A percentile compares a stretch with the other conserved stretches of the same genome.
Evolutionary conservation across 495 filamentous ascomycete genomes (phyloP).

Genomic region (Tuber aestivum): DNA sequence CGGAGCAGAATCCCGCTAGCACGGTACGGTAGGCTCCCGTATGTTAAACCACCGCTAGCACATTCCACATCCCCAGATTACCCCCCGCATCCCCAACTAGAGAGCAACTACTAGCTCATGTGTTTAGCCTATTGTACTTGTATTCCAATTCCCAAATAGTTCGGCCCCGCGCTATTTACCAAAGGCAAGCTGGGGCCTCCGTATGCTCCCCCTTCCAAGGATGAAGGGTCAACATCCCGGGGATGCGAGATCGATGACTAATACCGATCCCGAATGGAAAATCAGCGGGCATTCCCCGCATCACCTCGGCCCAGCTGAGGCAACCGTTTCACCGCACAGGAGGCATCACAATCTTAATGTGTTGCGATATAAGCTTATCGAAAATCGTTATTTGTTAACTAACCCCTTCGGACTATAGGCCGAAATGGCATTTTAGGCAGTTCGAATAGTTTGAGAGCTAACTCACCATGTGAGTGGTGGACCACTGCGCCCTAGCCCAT

Average conservation of each 20-base stretch:
- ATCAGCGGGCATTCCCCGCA: not conserved
- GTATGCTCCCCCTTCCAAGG: not conserved
- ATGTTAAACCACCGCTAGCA: too few relatives aligned
- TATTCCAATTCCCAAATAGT: not conserved
- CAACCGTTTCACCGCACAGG: not conserved
- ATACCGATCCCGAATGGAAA: not conserved
- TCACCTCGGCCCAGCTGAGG: not conserved
- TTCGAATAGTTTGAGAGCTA: not conserved
- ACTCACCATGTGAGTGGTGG: not conserved
- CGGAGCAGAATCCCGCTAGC: too few relatives aligned
- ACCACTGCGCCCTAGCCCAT: not conserved
- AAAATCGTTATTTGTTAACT: not conserved
- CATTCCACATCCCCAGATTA: too few relatives aligned
- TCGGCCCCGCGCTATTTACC: not conserved
- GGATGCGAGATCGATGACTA: not conserved
- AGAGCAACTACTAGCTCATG: not conserved
- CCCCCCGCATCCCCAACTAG: too few relatives aligned
- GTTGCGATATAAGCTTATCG: not conserved
- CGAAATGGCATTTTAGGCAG: not conserved
- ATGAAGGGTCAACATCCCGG: not conserved
- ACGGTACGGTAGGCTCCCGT: too few relatives aligned
- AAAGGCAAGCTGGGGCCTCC: not conserved
- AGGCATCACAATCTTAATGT: not conserved
- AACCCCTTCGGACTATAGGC: not conserved
- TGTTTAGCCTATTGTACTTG: not conserved